phyloP scores from a whole-genome alignment of 2,329 filamentous ascomycete species.

The Fusarium acutatum region DNA sequence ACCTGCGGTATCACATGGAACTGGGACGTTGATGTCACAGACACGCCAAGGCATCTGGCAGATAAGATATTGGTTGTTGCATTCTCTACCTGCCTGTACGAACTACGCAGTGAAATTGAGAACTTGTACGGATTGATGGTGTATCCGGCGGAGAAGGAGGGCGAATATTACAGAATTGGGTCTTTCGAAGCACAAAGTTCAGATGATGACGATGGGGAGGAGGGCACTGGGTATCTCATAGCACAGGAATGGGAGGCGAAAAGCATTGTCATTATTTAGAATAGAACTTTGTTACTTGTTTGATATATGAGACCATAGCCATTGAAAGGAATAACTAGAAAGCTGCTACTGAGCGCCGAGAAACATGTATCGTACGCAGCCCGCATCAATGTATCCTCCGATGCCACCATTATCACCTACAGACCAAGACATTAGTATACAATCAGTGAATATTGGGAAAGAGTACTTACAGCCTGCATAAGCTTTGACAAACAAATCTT shows the following conservation, averaged over 20 bases:
- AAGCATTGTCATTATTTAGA: neutral
- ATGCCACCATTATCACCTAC: neutral
- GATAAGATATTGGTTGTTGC: neutral
- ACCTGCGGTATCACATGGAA: neutral
- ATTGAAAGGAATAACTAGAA: rapidly evolving
- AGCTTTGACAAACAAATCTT: neutral
- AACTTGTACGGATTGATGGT: neutral
- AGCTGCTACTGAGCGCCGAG: neutral
- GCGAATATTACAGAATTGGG: neutral
- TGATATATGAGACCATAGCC: rapidly evolving
- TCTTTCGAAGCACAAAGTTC: neutral
- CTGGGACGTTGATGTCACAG: neutral
- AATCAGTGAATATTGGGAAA: rapidly evolving
- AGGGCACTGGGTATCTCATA: neutral
- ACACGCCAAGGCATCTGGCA: neutral
- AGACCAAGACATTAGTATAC: rapidly evolving
- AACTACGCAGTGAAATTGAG: rapidly evolving
- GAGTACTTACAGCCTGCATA: neutral
- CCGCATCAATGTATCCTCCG: neutral
- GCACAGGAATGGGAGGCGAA: rapidly evolving
- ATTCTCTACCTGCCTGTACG: neutral
- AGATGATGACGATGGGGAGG: rapidly evolving
- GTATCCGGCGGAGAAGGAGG: neutral
- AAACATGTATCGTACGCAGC: neutral
- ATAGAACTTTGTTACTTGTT: no score